A percentile compares a stretch with the other conserved stretches of the same genome.
phyloP scores from a whole-genome alignment of 305 asterid species.

The Fraxinus nigra region DNA sequence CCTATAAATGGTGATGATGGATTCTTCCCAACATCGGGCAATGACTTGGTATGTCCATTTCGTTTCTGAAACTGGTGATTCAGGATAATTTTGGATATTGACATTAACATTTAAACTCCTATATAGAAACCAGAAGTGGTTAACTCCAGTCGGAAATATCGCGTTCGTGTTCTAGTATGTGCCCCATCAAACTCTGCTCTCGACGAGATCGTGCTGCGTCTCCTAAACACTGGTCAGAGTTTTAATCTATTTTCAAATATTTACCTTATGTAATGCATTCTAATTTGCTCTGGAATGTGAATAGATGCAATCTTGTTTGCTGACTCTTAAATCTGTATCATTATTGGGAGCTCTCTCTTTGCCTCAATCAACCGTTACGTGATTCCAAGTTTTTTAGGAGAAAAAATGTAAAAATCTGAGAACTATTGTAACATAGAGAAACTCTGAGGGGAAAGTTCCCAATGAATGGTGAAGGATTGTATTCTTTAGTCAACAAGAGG shows the following conservation, averaged over 20 bases:
- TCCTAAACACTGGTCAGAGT: constrained; percentile 69
- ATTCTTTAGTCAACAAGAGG: not conserved
- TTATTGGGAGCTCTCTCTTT: constrained; percentile 13
- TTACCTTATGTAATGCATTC: constrained; percentile 15
- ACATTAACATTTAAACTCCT: constrained; percentile 20
- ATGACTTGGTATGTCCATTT: constrained; percentile 68
- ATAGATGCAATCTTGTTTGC: constrained; percentile 15
- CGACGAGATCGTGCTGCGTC: constrained; percentile 89
- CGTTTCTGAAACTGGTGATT: not conserved
- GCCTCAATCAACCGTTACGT: not conserved
- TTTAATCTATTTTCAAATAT: constrained; percentile 16
- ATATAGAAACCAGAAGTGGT: constrained; percentile 90
- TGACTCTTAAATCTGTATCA: not conserved
- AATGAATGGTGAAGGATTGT: not conserved
- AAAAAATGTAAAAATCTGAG: constrained; percentile 3
- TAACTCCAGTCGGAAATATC: constrained; percentile 86
- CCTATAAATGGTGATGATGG: constrained; percentile 96
- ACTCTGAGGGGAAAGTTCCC: constrained; percentile 3
- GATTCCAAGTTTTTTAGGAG: constrained; percentile 1
- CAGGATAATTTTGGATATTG: constrained; percentile 16
- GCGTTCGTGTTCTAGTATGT: constrained; percentile 92
- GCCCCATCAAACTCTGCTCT: constrained; percentile 99
- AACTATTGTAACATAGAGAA: constrained; percentile 1
- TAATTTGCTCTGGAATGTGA: constrained; percentile 11
- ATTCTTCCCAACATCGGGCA: constrained; percentile 90